Evolutionary conservation across 371 early-diverging fungal species (phyloP).

Genomic region (Mortierella sp.): DNA sequence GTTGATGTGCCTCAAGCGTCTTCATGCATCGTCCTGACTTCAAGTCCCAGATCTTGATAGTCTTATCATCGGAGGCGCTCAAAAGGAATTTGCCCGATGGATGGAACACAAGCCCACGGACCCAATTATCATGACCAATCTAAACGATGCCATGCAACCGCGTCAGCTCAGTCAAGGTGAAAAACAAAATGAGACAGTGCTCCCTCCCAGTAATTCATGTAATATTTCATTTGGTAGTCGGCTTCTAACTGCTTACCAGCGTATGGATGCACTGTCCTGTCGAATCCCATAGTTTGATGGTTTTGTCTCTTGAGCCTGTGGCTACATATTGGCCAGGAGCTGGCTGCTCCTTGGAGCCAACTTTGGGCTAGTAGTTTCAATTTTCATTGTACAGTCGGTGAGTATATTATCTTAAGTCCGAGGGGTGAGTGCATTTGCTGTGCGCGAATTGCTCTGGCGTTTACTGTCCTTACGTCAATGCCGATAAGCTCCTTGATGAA

Average conservation of each 20-base stretch:
- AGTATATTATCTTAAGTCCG: no score
- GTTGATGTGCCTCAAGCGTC: slow-evolving; percentile 85
- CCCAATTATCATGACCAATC: slow-evolving; percentile 97
- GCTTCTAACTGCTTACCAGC: slow-evolving; percentile 59
- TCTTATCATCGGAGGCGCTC: slow-evolving; percentile 89
- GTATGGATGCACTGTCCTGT: slow-evolving; percentile 80
- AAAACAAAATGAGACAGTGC: no score
- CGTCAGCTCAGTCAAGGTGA: no score
- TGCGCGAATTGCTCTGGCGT: neutral
- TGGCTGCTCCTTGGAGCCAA: slow-evolving; percentile 57
- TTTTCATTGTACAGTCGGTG: no score
- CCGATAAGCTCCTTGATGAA: slow-evolving; percentile 78
- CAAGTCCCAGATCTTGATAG: slow-evolving; percentile 90
- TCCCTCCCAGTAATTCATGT: no score
- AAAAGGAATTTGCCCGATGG: slow-evolving; percentile 84
- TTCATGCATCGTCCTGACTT: slow-evolving; percentile 84
- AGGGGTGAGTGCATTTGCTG: neutral
- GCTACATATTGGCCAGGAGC: slow-evolving; percentile 78
- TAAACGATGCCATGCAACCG: slow-evolving; percentile 35
- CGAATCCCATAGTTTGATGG: slow-evolving; percentile 88
- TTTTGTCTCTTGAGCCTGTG: slow-evolving; percentile 92
- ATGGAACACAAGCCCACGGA: slow-evolving; percentile 85
- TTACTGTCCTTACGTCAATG: slow-evolving; percentile 60
- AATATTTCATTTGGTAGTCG: no score
- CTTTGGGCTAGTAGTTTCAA: slow-evolving; percentile 59